Evolutionary conservation across 352 stramenopile genomes (phyloP), one percentile per base, ranked within the genome.

Genomic region (Peronospora tabacina): DNA sequence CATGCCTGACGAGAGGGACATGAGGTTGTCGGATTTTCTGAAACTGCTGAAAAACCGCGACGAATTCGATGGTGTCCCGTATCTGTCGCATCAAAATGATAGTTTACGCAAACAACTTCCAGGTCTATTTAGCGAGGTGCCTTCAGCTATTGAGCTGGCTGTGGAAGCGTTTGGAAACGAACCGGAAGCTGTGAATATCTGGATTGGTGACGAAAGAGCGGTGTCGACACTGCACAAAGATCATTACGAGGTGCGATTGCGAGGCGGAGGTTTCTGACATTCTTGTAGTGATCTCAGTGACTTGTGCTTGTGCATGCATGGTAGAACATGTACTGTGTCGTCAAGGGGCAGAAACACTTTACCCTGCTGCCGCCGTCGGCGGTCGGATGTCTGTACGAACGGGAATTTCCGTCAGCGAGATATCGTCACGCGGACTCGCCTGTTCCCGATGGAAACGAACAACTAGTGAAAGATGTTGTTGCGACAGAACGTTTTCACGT

Each of bases 201-300:
- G 95, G 96, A 98, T 98, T 54, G 96, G 95, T 6, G 94, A 98
- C 61, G 89, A 98, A 49, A 68, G 79, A 51, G 86, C 93, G 0
- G 74, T 98, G 28, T 98, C 95, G 0, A 91, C 88, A 7, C 91
- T 98, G 79, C 96, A 99, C 75, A 98, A 98, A 59, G 96, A 98
- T 66, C 88, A 97, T 60, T 98, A 98, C 51, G 95, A 99, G 74
- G 81, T 88, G 38, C 7, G 49, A 9, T 20, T 38, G 3, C 5
- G 22, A 26, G 4, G 0, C 5, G 22, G 22, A 26, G 22, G 22
- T 26, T 7, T 26, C 3, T 5, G 22, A 26, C 5, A 7, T 26
- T 26, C 22, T 26, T 9, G 5, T 20, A 36, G 13, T 3, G 9
- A 36, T 15, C 1, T 36, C 7, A n/a, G 16, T 16, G 11, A n/a